Evolutionary conservation across 1,284 basidiomycete genomes (phyloP), one percentile per base, ranked within the genome.

Genomic region (Stygiomarasmius scandens): DNA sequence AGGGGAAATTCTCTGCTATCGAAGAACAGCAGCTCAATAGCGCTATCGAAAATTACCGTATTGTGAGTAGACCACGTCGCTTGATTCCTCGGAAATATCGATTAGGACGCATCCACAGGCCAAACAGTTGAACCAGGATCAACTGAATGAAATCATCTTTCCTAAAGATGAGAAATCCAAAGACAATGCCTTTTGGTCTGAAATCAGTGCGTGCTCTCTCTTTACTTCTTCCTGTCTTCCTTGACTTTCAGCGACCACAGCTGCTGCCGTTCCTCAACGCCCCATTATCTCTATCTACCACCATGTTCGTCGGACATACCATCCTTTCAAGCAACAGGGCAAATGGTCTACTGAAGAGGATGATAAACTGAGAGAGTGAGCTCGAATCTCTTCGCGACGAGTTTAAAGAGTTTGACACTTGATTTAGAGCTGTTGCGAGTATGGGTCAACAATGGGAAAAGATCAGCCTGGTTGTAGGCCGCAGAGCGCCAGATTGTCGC

Each of bases 251-350:
- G 54, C 41, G 61, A 53, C 43, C 54, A 16, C 60, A 92, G 90
- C 90, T 43, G 67, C 78, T 48, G 81, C 88, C 19, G 75, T 94
- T 41, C 84, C 88, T 49, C 77, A 85, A 60, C 85, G 92, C 10
- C 89, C 90, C 2, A 84, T 94, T 57, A 85, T 88, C 47, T 86
- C 90, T 22, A 86, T 94, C 3, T 94, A 93, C 68, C 90, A 93
- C 64, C 84, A 92, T 67, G 82, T 93, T 49, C 82, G 87, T 49
- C 76, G 92, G 56, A 74, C 75, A 3, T 82, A 83, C 60, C 86
- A 93, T 67, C 89, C 90, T 2, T 69, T 85, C 57, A 81, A 82
- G 51, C 77, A 78, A 55, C 83, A 86, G 68, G 92, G 92, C 0
- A 80, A 81, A 60, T 95, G 92, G 92, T 77, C 76, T 49, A 65